Percentiles rank a stretch among this genome's conserved stretches.
These are phyloP conservation scores for Tuber brumale DNA, from an alignment of 495 filamentous ascomycete genomes.

Conservation along the genomic window DNA sequence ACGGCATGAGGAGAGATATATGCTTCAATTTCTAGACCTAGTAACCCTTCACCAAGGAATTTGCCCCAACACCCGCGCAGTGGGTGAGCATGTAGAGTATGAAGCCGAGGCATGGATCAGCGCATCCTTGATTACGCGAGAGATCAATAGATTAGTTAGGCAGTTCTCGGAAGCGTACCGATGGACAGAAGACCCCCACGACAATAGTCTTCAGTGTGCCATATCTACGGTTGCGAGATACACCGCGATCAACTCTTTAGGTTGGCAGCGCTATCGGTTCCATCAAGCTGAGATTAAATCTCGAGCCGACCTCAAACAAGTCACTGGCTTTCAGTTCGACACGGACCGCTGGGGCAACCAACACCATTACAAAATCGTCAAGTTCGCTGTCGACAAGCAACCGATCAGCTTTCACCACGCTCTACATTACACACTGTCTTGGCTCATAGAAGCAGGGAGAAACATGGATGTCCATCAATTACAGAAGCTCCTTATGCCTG, in stretches of 20 bases:
- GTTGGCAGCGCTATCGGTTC: constrained; percentile 81
- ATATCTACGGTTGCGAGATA: constrained; percentile 70
- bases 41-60: constrained; percentile 95
- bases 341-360: constrained; percentile 45
- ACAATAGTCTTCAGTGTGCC: constrained; percentile 58
- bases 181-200: constrained; percentile 53
- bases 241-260: constrained; percentile 76
- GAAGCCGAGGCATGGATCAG: constrained; percentile 98
- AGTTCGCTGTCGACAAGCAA: constrained; percentile 78
- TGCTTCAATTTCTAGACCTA: constrained; percentile 89
- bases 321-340: constrained; percentile 77
- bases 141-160: constrained; percentile 85
- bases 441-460: constrained; percentile 87
- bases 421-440: constrained; percentile 93
- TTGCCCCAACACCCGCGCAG: constrained; percentile 83
- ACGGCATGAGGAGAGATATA: constrained; percentile 73
- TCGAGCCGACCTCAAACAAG: constrained; percentile 67
- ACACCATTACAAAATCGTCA: constrained; percentile 59
- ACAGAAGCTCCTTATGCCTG: constrained; percentile 51
- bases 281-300: constrained; percentile 81
- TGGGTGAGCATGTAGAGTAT: constrained; percentile 94
- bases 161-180: constrained; percentile 83
- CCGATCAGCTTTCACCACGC: constrained; percentile 97
- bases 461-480: constrained; percentile 61
- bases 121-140: constrained; percentile 84